phyloP scores from a whole-genome alignment of 768 basidiomycete genomes.

The Inosperma sp. region DNA sequence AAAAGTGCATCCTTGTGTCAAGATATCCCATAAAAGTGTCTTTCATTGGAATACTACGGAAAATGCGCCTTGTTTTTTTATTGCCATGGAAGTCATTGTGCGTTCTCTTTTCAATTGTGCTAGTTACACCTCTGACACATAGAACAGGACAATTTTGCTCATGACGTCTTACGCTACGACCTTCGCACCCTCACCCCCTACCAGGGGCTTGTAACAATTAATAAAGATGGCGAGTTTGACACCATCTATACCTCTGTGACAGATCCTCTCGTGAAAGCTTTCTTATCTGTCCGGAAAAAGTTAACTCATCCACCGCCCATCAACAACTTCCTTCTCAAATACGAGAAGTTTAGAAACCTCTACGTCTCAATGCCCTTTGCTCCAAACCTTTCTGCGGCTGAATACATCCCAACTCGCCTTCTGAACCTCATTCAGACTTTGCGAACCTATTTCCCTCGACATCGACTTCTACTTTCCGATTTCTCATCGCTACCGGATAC shows the following conservation, averaged over 20 bases:
- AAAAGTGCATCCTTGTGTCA: conserved; percentile 60
- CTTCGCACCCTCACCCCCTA: conserved; percentile 71
- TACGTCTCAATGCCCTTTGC: conserved; percentile 79
- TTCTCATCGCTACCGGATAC: conserved; percentile 86
- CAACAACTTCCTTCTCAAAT: conserved; percentile 49
- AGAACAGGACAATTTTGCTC: conserved; percentile 88
- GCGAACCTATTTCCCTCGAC: conserved; percentile 79
- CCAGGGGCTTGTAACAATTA: conserved; percentile 78
- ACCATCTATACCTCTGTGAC: conserved; percentile 78
- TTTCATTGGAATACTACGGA: conserved; percentile 80
- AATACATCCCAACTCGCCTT: conserved; percentile 91
- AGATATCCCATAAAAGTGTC: conserved; percentile 70
- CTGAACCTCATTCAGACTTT: conserved; percentile 80
- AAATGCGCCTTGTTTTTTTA: conserved; percentile 82
- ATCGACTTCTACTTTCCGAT: conserved; percentile 92
- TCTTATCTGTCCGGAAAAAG: conserved; percentile 62
- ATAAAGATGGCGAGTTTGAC: conserved; percentile 76
- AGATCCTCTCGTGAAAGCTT: conserved; percentile 79
- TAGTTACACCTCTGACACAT: conserved; percentile 2
- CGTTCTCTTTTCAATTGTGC: conserved; percentile 29
- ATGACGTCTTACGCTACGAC: conserved; percentile 92
- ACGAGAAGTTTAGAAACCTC: conserved; percentile 54
- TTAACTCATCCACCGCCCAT: conserved; percentile 57
- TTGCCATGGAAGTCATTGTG: conserved; percentile 94
- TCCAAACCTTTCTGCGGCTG: conserved; percentile 80